Percentiles rank a stretch among this genome's conserved stretches.
These are phyloP conservation scores for Galerina marginata DNA, from an alignment of 768 basidiomycete genomes.

Conservation along the genomic window DNA sequence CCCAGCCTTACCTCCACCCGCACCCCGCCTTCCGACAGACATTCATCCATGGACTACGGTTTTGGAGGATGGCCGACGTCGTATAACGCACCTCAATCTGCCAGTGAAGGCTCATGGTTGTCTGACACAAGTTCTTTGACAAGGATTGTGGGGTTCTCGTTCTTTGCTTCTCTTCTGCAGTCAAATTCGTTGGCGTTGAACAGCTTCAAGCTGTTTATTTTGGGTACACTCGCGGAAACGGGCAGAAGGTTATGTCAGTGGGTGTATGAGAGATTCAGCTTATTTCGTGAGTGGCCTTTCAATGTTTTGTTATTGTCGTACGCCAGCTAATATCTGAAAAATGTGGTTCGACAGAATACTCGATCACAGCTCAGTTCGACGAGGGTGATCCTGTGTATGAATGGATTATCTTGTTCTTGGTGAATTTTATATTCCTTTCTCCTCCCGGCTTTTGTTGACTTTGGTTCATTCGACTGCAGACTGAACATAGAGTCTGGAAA, in stretches of 20 bases:
- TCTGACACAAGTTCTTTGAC: conserved; percentile 2
- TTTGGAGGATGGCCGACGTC: too few relatives aligned
- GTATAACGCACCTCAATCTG: too few relatives aligned
- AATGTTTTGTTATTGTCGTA: neutral
- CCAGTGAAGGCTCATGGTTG: conserved; percentile 1
- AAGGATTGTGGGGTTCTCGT: conserved; percentile 40
- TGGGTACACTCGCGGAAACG: conserved; percentile 44
- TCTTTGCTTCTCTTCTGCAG: conserved; percentile 37
- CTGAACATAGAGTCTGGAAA: conserved; percentile 47
- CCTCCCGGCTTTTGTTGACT: neutral
- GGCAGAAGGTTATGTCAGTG: conserved; percentile 46
- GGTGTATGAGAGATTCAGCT: conserved; percentile 35
- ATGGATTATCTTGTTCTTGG: conserved; percentile 47
- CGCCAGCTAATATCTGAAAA: neutral
- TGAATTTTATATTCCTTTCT: conserved; percentile 19
- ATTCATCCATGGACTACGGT: too few relatives aligned
- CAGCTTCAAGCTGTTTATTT: conserved; percentile 34
- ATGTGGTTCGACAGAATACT: conserved; percentile 35
- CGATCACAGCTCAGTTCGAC: conserved; percentile 43
- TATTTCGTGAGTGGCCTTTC: conserved; percentile 25
- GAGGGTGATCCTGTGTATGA: conserved; percentile 48
- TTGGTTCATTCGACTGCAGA: conserved; percentile 27
- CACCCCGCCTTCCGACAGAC: too few relatives aligned
- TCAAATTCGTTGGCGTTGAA: conserved; percentile 16
- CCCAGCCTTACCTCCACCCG: too few relatives aligned